Base-by-base conservation (phyloP, 2,329 filamentous ascomycete species). In the Rhynchosporium graminicola region DNA sequence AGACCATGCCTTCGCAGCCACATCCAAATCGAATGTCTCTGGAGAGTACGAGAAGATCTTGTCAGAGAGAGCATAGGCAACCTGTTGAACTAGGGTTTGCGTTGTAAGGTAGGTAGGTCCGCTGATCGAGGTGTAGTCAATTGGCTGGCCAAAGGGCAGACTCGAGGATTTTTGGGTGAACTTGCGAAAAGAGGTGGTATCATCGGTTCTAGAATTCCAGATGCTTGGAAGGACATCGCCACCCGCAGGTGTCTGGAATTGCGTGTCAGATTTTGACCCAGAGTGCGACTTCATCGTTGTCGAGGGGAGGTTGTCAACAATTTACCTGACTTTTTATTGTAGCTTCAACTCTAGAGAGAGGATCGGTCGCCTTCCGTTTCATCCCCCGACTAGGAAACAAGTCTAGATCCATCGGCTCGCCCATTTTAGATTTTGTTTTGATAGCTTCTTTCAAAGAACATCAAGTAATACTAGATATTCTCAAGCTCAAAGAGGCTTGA, bases 11-110 rank as follows among this genome's bases (percentile, higher is more conserved):
- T 88, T 90, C 59, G 91, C 87, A 52, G 93, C 92, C 65, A 88
- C 77, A 76, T 98, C 94, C 67, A 99, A 84, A 74, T 96, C 91
- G 73, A 97, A 98, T 13, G 91, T 90, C 73, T 96, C 91, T 33
- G 93, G 92, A 2, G 94, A 98, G 81, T 96, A 98, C 61, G 93
- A 90, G 80, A 97, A 99, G 79, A 98, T 87, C 82, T 96, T 97
- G 82, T 98, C 93, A 61, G 94, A 98, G 65, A 99, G 83, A 67
- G 91, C 86, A 79, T 97, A 99, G 65, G 94, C 92, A 68, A 98
- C 89, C 78, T 99, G 95, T 80, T 99, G 95, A 68, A 98, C 89
- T 61, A 99, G 85, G 28, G 92, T 87, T 79, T 99, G 95, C 36
- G 92, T 91, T 46, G 94, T 98, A 65, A 94, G 84, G 78, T 99